A percentile compares a stretch with the other conserved stretches of the same genome.
Conservation (phyloP, 257 asterid species). For the Linaria vulgaris region DNA sequence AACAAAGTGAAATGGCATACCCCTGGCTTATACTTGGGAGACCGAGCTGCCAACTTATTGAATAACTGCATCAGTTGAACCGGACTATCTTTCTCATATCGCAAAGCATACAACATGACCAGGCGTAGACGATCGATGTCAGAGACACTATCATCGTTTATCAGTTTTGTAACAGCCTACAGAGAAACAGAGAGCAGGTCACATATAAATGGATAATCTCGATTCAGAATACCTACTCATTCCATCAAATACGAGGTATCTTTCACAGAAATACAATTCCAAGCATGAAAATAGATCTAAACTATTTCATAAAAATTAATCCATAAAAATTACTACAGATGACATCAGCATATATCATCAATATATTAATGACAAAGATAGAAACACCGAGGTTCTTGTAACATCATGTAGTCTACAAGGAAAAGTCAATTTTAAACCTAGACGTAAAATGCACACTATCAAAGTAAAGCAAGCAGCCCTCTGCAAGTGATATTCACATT, state of each 20-base stretch:
- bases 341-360: no score
- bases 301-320: background rate
- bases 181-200: conserved; percentile 20
- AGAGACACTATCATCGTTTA: conserved; percentile 71
- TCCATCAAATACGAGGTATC: background rate
- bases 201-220: background rate
- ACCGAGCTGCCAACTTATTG: conserved; percentile 86
- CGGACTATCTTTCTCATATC: conserved; percentile 96
- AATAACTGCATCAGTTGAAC: conserved; percentile 98
- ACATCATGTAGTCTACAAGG: no score
- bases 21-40: conserved; percentile 98
- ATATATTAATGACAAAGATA: no score
- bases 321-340: background rate
- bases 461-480: no score
- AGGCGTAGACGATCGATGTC: conserved; percentile 91
- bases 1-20: conserved; percentile 39
- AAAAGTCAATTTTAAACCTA: no score
- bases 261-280: background rate
- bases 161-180: conserved; percentile 91
- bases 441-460: no score
- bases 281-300: background rate
- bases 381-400: no score
- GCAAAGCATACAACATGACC: conserved; percentile 92
- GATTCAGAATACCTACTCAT: background rate
- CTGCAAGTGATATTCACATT: no score